Percentiles rank a stretch among this genome's conserved stretches.
Evolutionary conservation across 805 yeast genomes (phyloP).

Genomic region (Clavispora carvajalis): DNA sequence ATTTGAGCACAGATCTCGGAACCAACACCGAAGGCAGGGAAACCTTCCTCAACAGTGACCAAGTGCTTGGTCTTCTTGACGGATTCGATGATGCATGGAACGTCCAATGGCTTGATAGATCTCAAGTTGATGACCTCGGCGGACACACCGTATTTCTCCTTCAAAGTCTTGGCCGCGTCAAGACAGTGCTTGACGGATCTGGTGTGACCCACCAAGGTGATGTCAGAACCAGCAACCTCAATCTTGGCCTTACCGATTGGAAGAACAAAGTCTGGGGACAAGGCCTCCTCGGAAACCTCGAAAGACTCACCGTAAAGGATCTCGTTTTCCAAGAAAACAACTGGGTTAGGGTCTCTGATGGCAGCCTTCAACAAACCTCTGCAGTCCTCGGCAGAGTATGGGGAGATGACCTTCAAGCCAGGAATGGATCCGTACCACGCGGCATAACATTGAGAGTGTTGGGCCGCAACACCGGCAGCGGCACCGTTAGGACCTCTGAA

Average conservation of each 20-base stretch:
- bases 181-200: constrained; percentile 84
- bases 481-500: constrained; percentile 99
- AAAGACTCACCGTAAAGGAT: constrained; percentile 87
- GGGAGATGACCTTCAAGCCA: constrained; percentile 94
- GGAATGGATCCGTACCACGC: constrained; percentile 99
- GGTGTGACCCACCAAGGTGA: constrained; percentile 85
- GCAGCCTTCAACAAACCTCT: constrained; percentile 95
- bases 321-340: constrained; percentile 93
- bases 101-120: constrained; percentile 94
- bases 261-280: constrained; percentile 80
- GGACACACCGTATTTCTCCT: constrained; percentile 77
- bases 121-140: constrained; percentile 95
- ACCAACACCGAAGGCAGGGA: constrained; percentile 98
- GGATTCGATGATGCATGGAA: constrained; percentile 75
- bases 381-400: constrained; percentile 92
- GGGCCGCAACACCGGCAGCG: constrained; percentile 99
- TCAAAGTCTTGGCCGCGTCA: constrained; percentile 84
- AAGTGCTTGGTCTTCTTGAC: constrained; percentile 96
- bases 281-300: constrained; percentile 83
- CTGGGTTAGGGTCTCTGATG: constrained; percentile 98
- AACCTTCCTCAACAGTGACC: constrained; percentile 94
- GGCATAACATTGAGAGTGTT: constrained; percentile 96
- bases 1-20: constrained; percentile 96
- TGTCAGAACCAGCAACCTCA: constrained; percentile 88
- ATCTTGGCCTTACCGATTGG: constrained; percentile 96